Evolutionary conservation across 176 grass and related monocot species (phyloP).

Genomic region (Eragrostis curvula): DNA sequence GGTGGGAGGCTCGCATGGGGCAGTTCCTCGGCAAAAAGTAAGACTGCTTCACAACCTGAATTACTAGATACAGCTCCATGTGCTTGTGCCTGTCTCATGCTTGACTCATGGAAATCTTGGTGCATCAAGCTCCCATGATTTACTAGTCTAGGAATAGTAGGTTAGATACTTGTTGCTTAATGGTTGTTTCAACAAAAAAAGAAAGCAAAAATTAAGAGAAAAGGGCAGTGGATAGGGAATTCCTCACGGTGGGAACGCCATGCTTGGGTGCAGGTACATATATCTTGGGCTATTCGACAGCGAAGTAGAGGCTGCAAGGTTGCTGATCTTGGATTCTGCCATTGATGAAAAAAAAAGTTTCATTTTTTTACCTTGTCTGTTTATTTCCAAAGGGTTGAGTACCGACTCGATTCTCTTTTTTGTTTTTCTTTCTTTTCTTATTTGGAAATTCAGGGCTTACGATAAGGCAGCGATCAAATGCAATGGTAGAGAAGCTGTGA

Average conservation of each 20-base stretch:
- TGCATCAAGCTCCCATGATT: conserved; percentile 14
- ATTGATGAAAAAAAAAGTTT: conserved; percentile 47
- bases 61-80: background rate
- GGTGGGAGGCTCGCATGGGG: conserved; percentile 99
- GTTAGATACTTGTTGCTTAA: conserved; percentile 30
- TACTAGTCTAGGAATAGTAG: conserved; percentile 23
- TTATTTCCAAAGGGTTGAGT: conserved; percentile 48
- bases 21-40: conserved; percentile 99
- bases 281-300: conserved; percentile 99
- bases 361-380: conserved; percentile 40
- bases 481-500: conserved; percentile 94
- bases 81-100: conserved; percentile 12
- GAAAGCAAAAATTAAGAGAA: conserved; percentile 19
- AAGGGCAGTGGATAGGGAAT: conserved; percentile 55
- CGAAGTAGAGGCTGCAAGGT: conserved; percentile 99
- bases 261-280: conserved; percentile 99
- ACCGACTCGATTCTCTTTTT: conserved; percentile 72
- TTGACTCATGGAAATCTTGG: conserved; percentile 11
- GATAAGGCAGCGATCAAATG: conserved; percentile 99
- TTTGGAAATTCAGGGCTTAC: conserved; percentile 77
- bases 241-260: conserved; percentile 72
- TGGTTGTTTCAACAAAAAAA: conserved; percentile 31
- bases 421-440: conserved; percentile 32
- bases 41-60: conserved; percentile 28
- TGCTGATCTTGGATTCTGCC: conserved; percentile 65